Conservation (phyloP, 73 alveolate genomes). For the Blepharisma japonicum region DNA sequence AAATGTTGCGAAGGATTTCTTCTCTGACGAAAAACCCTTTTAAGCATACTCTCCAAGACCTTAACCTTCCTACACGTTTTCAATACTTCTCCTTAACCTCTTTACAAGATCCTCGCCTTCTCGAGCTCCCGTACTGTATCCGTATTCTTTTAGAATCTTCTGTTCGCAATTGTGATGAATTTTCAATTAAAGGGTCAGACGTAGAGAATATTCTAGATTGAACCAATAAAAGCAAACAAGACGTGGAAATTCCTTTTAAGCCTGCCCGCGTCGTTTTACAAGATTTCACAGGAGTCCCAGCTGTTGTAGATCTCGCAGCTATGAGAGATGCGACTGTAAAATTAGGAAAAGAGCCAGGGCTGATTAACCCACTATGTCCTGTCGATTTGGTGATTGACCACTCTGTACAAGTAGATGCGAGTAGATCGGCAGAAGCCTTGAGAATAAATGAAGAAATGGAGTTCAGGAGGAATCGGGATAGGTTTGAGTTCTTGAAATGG, state of each 20-base stretch:
- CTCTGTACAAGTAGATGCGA: constrained; percentile 75
- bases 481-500: constrained; percentile 90
- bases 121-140: constrained; percentile 76
- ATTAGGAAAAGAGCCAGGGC: constrained; percentile 77
- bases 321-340: constrained; percentile 81
- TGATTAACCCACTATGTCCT: constrained; percentile 80
- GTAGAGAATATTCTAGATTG: constrained; percentile 56
- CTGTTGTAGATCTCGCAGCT: constrained; percentile 89
- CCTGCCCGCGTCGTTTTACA: constrained; percentile 90
- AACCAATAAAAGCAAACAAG: constrained; percentile 54
- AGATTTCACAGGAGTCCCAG: constrained; percentile 93
- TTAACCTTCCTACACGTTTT: neutral
- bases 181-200: constrained; percentile 45
- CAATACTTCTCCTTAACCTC: constrained; percentile 50
- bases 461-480: constrained; percentile 73
- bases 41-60: neutral
- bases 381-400: constrained; percentile 90
- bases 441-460: constrained; percentile 76
- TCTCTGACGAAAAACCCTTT: neutral
- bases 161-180: constrained; percentile 86
- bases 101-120: constrained; percentile 60
- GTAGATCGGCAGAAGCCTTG: constrained; percentile 50
- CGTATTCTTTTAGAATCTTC: constrained; percentile 82
- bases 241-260: constrained; percentile 81
- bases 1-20: neutral